phyloP scores from a whole-genome alignment of 2,329 filamentous ascomycete species.

The Scedosporium apiospermum region DNA sequence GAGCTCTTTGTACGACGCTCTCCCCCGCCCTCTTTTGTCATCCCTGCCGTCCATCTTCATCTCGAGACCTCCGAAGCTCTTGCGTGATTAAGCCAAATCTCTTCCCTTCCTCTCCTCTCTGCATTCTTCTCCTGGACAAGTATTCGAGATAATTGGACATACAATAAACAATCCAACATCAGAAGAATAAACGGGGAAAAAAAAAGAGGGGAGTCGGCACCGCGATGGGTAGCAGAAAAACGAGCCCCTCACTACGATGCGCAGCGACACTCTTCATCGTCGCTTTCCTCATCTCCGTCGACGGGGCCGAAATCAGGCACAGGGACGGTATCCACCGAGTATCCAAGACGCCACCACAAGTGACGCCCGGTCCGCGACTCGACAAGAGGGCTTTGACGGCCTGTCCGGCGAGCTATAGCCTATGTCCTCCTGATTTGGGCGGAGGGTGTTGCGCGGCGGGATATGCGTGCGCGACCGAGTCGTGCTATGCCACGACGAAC shows the following conservation, averaged over 20 bases:
- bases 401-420: conserved; percentile 5
- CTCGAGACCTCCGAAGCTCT: too few relatives aligned
- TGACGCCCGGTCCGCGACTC: conserved; percentile 2
- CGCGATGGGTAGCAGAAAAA: too few relatives aligned
- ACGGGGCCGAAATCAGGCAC: conserved; percentile 3
- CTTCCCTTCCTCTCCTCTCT: too few relatives aligned
- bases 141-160: too few relatives aligned
- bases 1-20: not conserved
- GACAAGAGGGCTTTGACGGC: not conserved
- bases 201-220: too few relatives aligned
- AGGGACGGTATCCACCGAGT: conserved; percentile 2
- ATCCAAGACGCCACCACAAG: not conserved
- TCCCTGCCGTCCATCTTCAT: too few relatives aligned
- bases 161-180: too few relatives aligned
- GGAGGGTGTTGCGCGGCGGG: conserved; percentile 39
- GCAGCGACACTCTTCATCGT: not conserved
- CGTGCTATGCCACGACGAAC: conserved; percentile 36
- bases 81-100: too few relatives aligned
- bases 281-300: not conserved
- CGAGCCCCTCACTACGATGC: not conserved
- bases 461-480: conserved; percentile 37
- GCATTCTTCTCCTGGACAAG: too few relatives aligned
- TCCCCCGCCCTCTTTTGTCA: not conserved
- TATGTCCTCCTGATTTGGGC: conserved; percentile 27
- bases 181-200: too few relatives aligned